phyloP scores from a whole-genome alignment of 2,329 filamentous ascomycete genomes.

The Alternaria hordeiaustralica region DNA sequence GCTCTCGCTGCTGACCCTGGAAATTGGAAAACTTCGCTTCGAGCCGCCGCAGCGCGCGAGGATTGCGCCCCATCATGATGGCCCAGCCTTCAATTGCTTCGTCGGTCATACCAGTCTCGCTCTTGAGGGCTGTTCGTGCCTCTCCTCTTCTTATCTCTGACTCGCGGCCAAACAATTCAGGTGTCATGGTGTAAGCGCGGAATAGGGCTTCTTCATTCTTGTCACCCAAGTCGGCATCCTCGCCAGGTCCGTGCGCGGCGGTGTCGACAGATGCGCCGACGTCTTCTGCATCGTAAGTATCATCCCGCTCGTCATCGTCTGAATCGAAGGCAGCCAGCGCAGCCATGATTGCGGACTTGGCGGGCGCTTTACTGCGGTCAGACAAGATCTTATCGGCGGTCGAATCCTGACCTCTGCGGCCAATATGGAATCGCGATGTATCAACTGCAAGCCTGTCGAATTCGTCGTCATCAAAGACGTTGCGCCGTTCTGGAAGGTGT shows the following conservation, averaged over 20 bases:
- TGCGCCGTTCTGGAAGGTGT: conserved; percentile 65
- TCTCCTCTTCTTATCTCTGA: conserved; percentile 70
- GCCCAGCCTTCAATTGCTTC: conserved; percentile 95
- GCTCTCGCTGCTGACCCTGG: conserved; percentile 67
- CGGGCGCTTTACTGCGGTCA: conserved; percentile 68
- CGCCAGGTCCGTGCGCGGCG: conserved; percentile 55
- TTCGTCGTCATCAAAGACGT: conserved; percentile 76
- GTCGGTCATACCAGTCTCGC: conserved; percentile 86
- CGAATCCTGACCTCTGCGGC: conserved; percentile 68
- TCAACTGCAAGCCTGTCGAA: conserved; percentile 74
- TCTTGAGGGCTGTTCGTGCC: conserved; percentile 68
- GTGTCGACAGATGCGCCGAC: conserved; percentile 87
- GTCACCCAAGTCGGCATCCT: conserved; percentile 63
- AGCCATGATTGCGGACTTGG: conserved; percentile 86
- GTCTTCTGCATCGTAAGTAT: conserved; percentile 92
- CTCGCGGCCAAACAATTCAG: conserved; percentile 74
- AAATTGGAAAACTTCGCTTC: conserved; percentile 74
- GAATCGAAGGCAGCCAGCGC: conserved; percentile 89
- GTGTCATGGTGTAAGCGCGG: conserved; percentile 69
- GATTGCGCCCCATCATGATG: conserved; percentile 79
- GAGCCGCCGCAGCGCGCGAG: conserved; percentile 70
- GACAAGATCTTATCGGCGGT: conserved; percentile 76
- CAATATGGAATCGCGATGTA: conserved; percentile 75
- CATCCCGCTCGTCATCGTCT: conserved; percentile 95
- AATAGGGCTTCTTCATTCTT: conserved; percentile 76